A percentile compares a stretch with the other conserved stretches of the same genome.
phyloP scores from a whole-genome alignment of 208 protist genomes.

The Leishmania amazonensis region DNA sequence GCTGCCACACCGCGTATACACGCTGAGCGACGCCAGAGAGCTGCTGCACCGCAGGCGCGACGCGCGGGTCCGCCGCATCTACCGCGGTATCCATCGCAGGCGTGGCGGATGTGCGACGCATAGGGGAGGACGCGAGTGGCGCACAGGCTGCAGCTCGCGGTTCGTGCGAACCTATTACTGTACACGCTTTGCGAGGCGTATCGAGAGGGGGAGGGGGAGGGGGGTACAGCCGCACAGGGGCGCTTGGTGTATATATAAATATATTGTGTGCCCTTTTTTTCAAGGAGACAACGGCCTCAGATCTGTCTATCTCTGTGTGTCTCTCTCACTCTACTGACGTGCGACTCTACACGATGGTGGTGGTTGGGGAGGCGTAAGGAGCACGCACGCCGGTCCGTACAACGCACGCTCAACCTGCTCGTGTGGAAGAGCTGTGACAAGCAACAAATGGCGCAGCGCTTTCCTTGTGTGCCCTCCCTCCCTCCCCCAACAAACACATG shows the following conservation, averaged over 20 bases:
- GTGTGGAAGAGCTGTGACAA: not conserved
- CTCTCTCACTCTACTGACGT: not conserved
- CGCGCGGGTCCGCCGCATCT: conserved; percentile 12
- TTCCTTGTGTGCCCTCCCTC: not conserved
- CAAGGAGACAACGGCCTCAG: not conserved
- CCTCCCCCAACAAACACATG: too few relatives aligned
- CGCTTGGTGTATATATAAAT: too few relatives aligned
- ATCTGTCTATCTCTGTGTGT: not conserved
- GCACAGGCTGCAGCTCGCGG: not conserved
- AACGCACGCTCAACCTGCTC: too few relatives aligned
- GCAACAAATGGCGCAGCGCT: not conserved
- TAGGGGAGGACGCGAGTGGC: not conserved
- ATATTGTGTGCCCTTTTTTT: not conserved
- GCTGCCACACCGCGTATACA: conserved; percentile 43
- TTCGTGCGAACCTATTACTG: not conserved
- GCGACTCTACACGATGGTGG: not conserved
- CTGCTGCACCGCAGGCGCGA: conserved; percentile 19
- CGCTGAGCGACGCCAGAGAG: conserved; percentile 21
- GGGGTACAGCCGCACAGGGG: too few relatives aligned
- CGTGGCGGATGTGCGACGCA: not conserved
- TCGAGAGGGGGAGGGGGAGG: not conserved
- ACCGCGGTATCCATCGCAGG: conserved; percentile 1
- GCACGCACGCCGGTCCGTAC: too few relatives aligned
- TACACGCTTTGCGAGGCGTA: not conserved
- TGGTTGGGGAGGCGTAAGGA: not conserved